A percentile compares a stretch with the other conserved stretches of the same genome.
phyloP scores from a whole-genome alignment of 2,329 filamentous ascomycete genomes.

The Pyricularia pennisetigena region DNA sequence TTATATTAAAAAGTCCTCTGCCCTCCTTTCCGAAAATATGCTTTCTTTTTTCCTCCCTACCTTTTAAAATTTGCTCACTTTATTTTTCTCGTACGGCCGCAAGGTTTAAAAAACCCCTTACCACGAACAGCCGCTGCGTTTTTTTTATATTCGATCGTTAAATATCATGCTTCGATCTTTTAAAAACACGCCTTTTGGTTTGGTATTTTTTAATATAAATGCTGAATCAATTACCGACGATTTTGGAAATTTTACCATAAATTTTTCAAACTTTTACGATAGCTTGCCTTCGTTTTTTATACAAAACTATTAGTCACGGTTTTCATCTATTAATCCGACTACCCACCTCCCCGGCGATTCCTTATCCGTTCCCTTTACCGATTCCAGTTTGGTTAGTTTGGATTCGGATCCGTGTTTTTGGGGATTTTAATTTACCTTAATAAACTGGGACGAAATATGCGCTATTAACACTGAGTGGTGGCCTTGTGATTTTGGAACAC shows the following conservation, averaged over 20 bases:
- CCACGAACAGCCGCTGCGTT: background rate
- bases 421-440: background rate
- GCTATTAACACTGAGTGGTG: background rate
- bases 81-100: background rate
- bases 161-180: background rate
- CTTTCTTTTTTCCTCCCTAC: background rate
- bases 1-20: too few relatives aligned
- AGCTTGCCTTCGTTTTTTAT: background rate
- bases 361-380: background rate
- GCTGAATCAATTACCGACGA: background rate
- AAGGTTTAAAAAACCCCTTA: background rate
- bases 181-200: background rate
- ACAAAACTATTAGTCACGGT: background rate
- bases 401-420: background rate
- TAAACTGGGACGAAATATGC: background rate
- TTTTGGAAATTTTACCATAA: background rate
- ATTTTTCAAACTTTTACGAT: background rate
- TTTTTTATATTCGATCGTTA: background rate
- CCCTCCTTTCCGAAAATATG: background rate
- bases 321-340: background rate
- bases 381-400: background rate
- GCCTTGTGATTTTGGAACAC: background rate
- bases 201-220: background rate
- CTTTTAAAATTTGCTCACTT: background rate
- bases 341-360: background rate